These are phyloP conservation scores for Hexamita inflata DNA, from an alignment of 208 protist genomes.

Conservation along the genomic window DNA sequence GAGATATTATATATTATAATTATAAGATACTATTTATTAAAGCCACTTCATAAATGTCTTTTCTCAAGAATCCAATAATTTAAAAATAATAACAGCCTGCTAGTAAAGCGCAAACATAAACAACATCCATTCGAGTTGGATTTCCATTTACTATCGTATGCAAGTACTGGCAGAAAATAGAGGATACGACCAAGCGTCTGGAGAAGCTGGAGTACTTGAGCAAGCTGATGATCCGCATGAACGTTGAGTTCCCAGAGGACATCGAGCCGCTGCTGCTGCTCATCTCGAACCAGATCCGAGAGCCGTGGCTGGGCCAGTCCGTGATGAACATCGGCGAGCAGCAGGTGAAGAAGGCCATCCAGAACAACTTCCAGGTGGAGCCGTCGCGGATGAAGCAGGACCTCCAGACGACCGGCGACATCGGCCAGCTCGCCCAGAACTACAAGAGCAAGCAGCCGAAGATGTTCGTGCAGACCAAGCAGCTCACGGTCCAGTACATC, in stretches of 20 bases:
- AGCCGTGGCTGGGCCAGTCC: not conserved
- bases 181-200: constrained; percentile 8
- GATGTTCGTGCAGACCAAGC: constrained; percentile 66
- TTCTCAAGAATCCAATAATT: too few species aligned
- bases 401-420: not conserved
- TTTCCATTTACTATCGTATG: not conserved
- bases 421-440: not conserved
- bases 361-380: not conserved
- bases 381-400: not conserved
- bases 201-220: not conserved
- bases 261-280: not conserved
- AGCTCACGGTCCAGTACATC: constrained; percentile 67
- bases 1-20: too few species aligned
- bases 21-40: too few species aligned
- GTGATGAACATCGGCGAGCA: not conserved
- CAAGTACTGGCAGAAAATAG: constrained; percentile 1
- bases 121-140: too few species aligned
- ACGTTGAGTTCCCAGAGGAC: not conserved
- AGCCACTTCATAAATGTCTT: too few species aligned
- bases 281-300: not conserved
- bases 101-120: too few species aligned
- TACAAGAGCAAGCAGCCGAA: constrained; percentile 25
- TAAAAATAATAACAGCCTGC: too few species aligned
- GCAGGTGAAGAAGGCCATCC: not conserved
- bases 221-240: not conserved